Conservation (phyloP, 148 eudicot genomes). For the Salicornia ramosissima region DNA sequence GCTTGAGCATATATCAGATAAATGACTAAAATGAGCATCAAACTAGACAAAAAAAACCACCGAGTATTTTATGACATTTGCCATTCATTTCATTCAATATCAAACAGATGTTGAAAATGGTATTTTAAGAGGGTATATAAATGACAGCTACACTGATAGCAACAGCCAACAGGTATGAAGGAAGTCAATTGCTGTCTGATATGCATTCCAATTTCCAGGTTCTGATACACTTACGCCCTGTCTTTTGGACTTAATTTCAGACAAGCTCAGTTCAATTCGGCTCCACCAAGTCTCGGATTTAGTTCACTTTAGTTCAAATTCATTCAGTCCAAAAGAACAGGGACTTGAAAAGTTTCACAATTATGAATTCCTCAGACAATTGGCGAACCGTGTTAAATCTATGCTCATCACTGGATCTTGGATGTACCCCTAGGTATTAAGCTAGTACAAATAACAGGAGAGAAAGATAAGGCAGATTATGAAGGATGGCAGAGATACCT, state of each 20-base stretch:
- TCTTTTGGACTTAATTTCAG: too few species aligned
- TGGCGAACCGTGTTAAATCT: neutral
- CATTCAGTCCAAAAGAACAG: too few species aligned
- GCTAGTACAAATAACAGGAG: neutral
- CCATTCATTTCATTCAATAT: too few species aligned
- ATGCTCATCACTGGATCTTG: neutral
- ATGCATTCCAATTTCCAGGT: too few species aligned
- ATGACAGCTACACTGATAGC: neutral
- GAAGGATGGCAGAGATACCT: constrained; percentile 38
- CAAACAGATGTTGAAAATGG: neutral
- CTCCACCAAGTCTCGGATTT: too few species aligned
- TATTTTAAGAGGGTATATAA: neutral
- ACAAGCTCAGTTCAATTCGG: too few species aligned
- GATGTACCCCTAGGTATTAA: neutral
- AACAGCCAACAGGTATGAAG: neutral
- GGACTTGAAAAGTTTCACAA: neutral
- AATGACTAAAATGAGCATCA: too few species aligned
- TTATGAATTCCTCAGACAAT: neutral
- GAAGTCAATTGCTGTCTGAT: neutral
- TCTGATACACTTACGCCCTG: too few species aligned
- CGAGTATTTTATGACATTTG: too few species aligned
- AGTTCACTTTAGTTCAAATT: too few species aligned
- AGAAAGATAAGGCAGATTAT: neutral
- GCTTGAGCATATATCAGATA: neutral
- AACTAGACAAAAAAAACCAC: too few species aligned